Evolutionary conservation across 2,329 filamentous ascomycete species (phyloP), one percentile per base, ranked within the genome.

Genomic region (Aspergillus hortae): DNA sequence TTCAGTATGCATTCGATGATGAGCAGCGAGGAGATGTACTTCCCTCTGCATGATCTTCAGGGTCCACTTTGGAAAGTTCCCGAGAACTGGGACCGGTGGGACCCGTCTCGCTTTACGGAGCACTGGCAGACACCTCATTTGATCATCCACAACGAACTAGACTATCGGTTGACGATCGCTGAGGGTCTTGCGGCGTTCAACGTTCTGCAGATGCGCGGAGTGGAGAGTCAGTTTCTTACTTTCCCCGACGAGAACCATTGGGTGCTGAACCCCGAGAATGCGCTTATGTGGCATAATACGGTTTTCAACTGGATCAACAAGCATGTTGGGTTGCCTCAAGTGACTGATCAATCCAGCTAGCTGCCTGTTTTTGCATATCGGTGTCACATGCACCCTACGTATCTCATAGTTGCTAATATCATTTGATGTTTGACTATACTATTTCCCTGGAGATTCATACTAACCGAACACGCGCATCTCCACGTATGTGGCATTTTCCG

Each of bases 201-300:
- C 58, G 86, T 91, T 6, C 75, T 96, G 27, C 91, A 96, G 72
- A 82, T 84, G 21, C 81, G 81, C 48, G 84, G 84, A 0, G 80
- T 95, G 1, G 85, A 89, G 17, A 94, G 89, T 68, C 85, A 87
- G 58, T 83, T 95, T 58, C 66, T 95, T 59, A 86, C 85, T 17
- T 96, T 95, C 67, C 89, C 90, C 0, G 90, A 89, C 64, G 87
- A 90, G 70, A 84, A 85, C 46, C 86, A 89, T 61, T 88, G 90
- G 90, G 91, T 96, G 4, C 67, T 96, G 49, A 95, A 96, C 68
- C 89, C 88, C 0, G 92, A 96, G 72, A 97, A 97, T 69, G 88
- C 86, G 3, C 75, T 96, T 15, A 80, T 95, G 17, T 97, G 94
- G 94, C 91, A 97, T 65, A 82, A 82, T 51, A 88, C 90, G 52